phyloP scores from a whole-genome alignment of 371 early-diverging fungal genomes.

The Sporodiniella umbellata region DNA sequence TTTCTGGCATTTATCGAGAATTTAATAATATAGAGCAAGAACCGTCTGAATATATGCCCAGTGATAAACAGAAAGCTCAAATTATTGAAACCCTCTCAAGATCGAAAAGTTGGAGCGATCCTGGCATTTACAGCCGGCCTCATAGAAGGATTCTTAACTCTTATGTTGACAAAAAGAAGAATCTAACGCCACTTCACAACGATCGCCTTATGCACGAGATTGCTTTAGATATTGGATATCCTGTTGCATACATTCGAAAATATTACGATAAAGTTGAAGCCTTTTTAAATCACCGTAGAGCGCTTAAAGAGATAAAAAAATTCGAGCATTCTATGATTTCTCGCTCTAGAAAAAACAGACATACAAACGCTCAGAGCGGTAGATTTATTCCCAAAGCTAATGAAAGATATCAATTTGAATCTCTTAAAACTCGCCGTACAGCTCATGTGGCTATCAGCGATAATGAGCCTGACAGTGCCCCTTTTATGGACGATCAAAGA shows the following conservation, averaged over 20 bases:
- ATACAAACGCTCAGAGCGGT: no score
- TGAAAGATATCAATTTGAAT: no score
- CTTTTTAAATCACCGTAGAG: neutral
- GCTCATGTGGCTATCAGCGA: neutral
- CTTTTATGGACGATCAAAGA: neutral
- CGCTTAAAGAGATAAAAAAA: no score
- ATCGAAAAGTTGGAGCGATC: neutral
- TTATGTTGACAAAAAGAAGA: constrained; percentile 6
- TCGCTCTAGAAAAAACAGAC: no score
- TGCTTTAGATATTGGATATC: neutral
- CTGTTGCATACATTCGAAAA: neutral
- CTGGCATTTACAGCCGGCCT: neutral
- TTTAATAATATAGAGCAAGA: neutral
- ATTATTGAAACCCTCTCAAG: neutral
- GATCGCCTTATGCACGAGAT: neutral
- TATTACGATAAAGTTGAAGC: constrained; percentile 8
- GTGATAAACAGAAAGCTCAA: no score
- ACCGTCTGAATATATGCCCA: no score
- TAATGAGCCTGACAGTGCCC: neutral
- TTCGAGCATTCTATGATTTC: no score
- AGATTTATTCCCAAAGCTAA: no score
- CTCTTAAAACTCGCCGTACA: no score
- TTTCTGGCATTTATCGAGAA: constrained; percentile 26
- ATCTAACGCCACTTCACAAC: constrained; percentile 5
- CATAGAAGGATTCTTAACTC: constrained; percentile 14